Percentiles rank a stretch among this genome's conserved stretches.
Conservation (phyloP, 305 asterid genomes). For the Fraxinus floribunda region DNA sequence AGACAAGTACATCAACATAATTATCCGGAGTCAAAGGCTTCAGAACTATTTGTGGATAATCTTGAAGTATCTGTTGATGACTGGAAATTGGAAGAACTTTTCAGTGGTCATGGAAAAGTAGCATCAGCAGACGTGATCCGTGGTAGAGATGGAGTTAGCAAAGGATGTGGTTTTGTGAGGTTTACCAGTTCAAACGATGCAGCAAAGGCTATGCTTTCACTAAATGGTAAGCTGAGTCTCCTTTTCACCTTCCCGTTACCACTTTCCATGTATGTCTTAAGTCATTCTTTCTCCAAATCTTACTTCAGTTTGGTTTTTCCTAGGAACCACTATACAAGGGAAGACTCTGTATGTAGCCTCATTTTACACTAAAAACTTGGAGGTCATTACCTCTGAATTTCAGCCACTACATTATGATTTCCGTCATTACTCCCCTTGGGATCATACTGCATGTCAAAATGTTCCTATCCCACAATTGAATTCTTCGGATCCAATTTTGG, state of each 20-base stretch:
- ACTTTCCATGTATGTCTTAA: neutral
- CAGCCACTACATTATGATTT: constrained; percentile 6
- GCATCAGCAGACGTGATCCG: constrained; percentile 36
- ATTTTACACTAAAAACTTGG: constrained; percentile 19
- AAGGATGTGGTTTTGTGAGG: constrained; percentile 33
- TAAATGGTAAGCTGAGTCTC: constrained; percentile 27
- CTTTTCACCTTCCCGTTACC: neutral
- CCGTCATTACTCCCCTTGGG: constrained; percentile 19
- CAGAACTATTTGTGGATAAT: constrained; percentile 34
- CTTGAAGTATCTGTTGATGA: constrained; percentile 30
- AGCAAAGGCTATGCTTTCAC: constrained; percentile 32
- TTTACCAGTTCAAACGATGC: constrained; percentile 34
- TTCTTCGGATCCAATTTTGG: constrained; percentile 16
- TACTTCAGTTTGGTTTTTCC: neutral
- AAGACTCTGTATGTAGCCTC: constrained; percentile 30
- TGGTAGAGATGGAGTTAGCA: constrained; percentile 30
- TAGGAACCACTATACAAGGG: constrained; percentile 33
- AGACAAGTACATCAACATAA: constrained; percentile 11
- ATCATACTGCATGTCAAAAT: neutral
- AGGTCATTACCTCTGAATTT: constrained; percentile 12
- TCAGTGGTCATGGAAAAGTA: constrained; percentile 36
- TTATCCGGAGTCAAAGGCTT: constrained; percentile 4
- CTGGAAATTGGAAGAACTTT: constrained; percentile 23
- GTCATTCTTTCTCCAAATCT: neutral
- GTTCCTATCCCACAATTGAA: constrained; percentile 9